Evolutionary conservation across 192 early-diverging fungal genomes (phyloP).

Genomic region (Coemansia sp.): DNA sequence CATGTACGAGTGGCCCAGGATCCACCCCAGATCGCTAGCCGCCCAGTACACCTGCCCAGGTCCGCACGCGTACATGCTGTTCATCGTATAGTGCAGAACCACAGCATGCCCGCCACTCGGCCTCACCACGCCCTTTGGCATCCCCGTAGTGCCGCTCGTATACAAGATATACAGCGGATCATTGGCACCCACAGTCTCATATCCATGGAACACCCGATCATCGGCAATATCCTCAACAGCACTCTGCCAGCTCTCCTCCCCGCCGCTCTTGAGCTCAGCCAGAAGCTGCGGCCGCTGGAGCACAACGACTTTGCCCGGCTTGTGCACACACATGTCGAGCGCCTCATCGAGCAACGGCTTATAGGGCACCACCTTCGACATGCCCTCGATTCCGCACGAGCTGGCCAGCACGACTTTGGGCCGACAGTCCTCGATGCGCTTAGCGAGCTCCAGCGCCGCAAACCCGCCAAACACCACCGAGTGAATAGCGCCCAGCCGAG

Average conservation of each 20-base stretch:
- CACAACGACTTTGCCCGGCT: constrained; percentile 55
- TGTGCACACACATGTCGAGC: constrained; percentile 52
- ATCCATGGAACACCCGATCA: constrained; percentile 14
- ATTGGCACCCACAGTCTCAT: constrained; percentile 58
- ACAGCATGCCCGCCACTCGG: constrained; percentile 71
- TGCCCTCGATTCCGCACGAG: constrained; percentile 78
- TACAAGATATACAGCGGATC: constrained; percentile 84
- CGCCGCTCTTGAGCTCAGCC: constrained; percentile 44
- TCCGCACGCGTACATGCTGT: constrained; percentile 66
- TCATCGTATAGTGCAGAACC: constrained; percentile 65
- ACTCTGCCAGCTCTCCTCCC: constrained; percentile 48
- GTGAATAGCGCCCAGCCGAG: constrained; percentile 76
- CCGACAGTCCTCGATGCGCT: constrained; percentile 78
- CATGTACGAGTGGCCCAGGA: constrained; percentile 84
- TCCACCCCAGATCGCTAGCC: constrained; percentile 86
- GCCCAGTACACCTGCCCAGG: constrained; percentile 78
- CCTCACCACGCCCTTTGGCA: constrained; percentile 66
- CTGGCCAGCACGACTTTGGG: constrained; percentile 74
- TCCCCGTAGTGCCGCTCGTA: constrained; percentile 73
- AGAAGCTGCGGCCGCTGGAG: constrained; percentile 63
- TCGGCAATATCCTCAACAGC: constrained; percentile 36
- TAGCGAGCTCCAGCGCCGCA: constrained; percentile 70
- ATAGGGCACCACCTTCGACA: constrained; percentile 64
- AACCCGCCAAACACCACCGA: constrained; percentile 83
- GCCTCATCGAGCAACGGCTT: constrained; percentile 76